Conservation (phyloP, 495 filamentous ascomycete genomes). For the Venustampulla echinocandica region DNA sequence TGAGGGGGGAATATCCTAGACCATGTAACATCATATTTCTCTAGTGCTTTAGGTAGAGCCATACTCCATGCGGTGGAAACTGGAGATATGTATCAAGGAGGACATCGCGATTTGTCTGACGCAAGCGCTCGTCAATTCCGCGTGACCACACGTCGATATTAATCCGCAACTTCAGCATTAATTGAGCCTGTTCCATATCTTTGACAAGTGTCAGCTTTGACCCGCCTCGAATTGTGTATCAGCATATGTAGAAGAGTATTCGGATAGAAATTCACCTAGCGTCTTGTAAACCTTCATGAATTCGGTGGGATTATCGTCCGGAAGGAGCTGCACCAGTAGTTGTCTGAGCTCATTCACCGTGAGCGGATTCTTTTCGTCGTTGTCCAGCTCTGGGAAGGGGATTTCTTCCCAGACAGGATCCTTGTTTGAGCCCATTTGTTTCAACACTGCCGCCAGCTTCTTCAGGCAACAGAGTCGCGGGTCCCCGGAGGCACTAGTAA, state of each 20-base stretch:
- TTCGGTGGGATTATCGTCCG: neutral
- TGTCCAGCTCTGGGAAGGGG: no score
- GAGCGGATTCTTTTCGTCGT: no score
- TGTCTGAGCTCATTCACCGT: neutral
- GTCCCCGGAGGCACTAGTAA: no score
- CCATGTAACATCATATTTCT: conserved; percentile 5
- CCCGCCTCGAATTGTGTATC: neutral
- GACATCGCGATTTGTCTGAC: conserved; percentile 11
- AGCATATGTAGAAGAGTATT: neutral
- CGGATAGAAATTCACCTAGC: conserved; percentile 1
- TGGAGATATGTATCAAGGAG: conserved; percentile 19
- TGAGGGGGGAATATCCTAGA: neutral
- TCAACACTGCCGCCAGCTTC: neutral
- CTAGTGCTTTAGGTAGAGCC: conserved; percentile 18
- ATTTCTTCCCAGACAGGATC: no score
- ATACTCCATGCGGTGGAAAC: conserved; percentile 17
- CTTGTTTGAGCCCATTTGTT: neutral
- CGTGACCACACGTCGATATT: conserved; percentile 5
- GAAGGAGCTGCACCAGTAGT: neutral
- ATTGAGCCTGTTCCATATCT: conserved; percentile 12
- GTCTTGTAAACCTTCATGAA: conserved; percentile 1
- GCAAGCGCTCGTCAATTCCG: neutral
- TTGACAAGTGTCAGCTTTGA: no score
- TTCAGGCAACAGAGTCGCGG: no score
- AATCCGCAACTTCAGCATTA: conserved; percentile 9